Conservation (phyloP, 2,329 filamentous ascomycete genomes). For the Helicocarpus griseus region DNA sequence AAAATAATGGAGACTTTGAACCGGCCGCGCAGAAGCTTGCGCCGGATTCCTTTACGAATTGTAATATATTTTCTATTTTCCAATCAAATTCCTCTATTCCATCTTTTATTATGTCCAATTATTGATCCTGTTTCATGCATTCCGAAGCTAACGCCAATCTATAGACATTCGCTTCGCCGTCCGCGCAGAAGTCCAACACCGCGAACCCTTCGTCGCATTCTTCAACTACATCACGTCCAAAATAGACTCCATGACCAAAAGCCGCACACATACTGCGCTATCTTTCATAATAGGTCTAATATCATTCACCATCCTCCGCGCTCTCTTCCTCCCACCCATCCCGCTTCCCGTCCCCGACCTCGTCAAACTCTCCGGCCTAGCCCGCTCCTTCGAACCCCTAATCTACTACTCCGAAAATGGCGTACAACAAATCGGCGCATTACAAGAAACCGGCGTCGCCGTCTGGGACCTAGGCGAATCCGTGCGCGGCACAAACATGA, state of each 20-base stretch:
- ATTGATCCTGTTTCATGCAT: conserved; percentile 13
- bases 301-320: conserved; percentile 54
- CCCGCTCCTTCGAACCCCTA: conserved; percentile 83
- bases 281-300: conserved; percentile 54
- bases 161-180: conserved; percentile 81
- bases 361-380: conserved; percentile 80
- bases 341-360: conserved; percentile 68
- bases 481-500: conserved; percentile 82
- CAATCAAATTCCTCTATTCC: neutral
- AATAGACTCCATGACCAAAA: conserved; percentile 54
- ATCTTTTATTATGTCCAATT: conserved; percentile 9
- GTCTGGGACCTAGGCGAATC: conserved; percentile 94
- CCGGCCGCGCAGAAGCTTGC: conserved; percentile 4
- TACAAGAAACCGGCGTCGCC: conserved; percentile 84
- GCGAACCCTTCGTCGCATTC: conserved; percentile 69
- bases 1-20: neutral
- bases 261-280: conserved; percentile 57
- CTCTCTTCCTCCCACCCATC: conserved; percentile 58
- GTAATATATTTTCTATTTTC: conserved; percentile 32
- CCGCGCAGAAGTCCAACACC: conserved; percentile 78
- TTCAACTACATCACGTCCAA: conserved; percentile 54
- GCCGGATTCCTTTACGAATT: conserved; percentile 37
- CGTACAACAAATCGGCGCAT: conserved; percentile 70
- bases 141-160: neutral
- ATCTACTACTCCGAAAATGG: conserved; percentile 93